Percentiles rank a stretch among this genome's conserved stretches.
These are phyloP conservation scores for Taxawa tesnikishii DNA, from an alignment of 2,329 filamentous ascomycete species.

Conservation along the genomic window DNA sequence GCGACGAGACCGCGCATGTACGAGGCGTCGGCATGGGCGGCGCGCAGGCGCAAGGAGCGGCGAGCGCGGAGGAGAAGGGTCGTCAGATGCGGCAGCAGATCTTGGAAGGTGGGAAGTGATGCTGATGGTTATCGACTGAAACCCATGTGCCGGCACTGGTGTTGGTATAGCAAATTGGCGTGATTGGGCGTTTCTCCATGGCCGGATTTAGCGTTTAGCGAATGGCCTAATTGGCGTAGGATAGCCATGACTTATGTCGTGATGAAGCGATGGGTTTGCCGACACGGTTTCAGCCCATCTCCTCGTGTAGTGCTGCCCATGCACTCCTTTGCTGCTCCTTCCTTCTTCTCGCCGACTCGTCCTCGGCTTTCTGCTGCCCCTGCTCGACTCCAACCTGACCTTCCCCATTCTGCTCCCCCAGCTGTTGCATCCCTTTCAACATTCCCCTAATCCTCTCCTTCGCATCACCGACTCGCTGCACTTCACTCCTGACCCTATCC, in stretches of 20 bases:
- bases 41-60: constrained; percentile 7
- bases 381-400: too few relatives aligned
- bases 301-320: too few relatives aligned
- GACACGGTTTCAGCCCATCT: too few relatives aligned
- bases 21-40: constrained; percentile 14
- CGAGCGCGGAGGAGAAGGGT: constrained; percentile 8
- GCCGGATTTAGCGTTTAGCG: too few relatives aligned
- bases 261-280: too few relatives aligned
- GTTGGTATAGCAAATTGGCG: neutral
- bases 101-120: constrained; percentile 8
- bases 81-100: constrained; percentile 14
- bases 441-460: constrained; percentile 62
- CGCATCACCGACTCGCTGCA: constrained; percentile 52
- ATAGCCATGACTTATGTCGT: too few relatives aligned
- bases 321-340: too few relatives aligned
- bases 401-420: too few relatives aligned
- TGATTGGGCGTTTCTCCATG: too few relatives aligned
- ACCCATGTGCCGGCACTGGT: too few relatives aligned
- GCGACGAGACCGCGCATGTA: constrained; percentile 15
- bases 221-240: too few relatives aligned
- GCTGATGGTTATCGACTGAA: neutral
- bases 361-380: constrained; percentile 1
- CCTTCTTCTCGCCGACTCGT: too few relatives aligned
- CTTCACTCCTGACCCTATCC: constrained; percentile 59
- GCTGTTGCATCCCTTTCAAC: neutral